Conservation (phyloP, 768 basidiomycete species). For the Tephrocybe sp. region DNA sequence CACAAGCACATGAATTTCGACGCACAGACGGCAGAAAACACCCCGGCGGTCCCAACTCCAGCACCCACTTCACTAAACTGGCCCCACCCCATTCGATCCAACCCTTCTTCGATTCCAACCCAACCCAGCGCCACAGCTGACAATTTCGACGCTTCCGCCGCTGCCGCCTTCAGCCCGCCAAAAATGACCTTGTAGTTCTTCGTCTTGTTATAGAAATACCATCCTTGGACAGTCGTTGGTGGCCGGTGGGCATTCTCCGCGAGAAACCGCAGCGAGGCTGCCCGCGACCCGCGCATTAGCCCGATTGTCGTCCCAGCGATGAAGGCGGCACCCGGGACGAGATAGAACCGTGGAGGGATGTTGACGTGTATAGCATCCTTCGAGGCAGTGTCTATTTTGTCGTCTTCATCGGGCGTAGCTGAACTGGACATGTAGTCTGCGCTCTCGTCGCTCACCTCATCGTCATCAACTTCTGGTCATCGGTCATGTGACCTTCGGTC, state of each 20-base stretch:
- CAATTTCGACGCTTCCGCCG: conserved; percentile 52
- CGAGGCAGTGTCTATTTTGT: conserved; percentile 15
- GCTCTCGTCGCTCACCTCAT: conserved; percentile 3
- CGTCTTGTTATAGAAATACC: conserved; percentile 96
- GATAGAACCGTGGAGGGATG: conserved; percentile 58
- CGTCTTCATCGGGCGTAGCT: not conserved
- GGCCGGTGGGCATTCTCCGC: conserved; percentile 93
- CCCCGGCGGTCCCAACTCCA: conserved; percentile 58
- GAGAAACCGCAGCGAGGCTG: conserved; percentile 74
- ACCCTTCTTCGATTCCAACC: conserved; percentile 43
- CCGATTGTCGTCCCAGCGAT: conserved; percentile 68
- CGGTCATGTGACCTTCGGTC: conserved; percentile 13
- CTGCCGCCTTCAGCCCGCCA: conserved; percentile 70
- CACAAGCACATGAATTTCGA: conserved; percentile 15
- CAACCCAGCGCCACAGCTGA: conserved; percentile 38
- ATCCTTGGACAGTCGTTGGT: conserved; percentile 83
- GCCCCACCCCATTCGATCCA: conserved; percentile 36
- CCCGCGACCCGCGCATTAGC: conserved; percentile 69
- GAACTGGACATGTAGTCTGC: conserved; percentile 3
- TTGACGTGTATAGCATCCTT: conserved; percentile 16
- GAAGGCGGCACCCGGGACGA: conserved; percentile 61
- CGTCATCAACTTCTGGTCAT: conserved; percentile 4
- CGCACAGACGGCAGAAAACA: conserved; percentile 58
- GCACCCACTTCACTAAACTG: conserved; percentile 55
- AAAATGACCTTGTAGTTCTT: conserved; percentile 88